Base-by-base conservation (phyloP, 306 rosid species). In the Cicer yamashitae region DNA sequence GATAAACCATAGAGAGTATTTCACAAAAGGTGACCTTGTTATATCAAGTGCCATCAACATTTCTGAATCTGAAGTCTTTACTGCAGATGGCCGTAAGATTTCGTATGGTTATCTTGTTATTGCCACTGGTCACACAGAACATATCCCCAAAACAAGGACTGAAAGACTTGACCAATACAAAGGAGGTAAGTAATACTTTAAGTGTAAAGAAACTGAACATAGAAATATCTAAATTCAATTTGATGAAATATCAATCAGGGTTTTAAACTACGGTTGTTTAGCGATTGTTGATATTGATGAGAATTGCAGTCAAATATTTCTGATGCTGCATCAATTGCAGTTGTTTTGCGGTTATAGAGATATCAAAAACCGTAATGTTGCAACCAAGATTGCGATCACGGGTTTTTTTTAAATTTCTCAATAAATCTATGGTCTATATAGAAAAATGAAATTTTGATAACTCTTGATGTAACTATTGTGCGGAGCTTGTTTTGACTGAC, bases 61-160 rank as follows among this genome's bases (percentile, higher is more conserved):
- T 67, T 78, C 87, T 7, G 96, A 87, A 69, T 81, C 91, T 17
- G 86, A 91, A 83, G 98, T 93, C 12, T 30, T 84, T n/a, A 90
- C 91, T 4, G 87, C 82, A 13, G 92, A 91, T 34, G 96, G 96
- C 43, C 79, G 73, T 37, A 73, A 47, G 3, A 71, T 93, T 77
- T 7, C 87, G 17, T 93, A 89, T 41, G 97, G 91, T 66, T 93
- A 81, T 73, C 91, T 93, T 22, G 96, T 91, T 78, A 69, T 93
- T 70, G 97, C 97, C 71, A 87, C 96, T 30, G 98, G 97, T 66
- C 96, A 87, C 72, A 8, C 81, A 9, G 84, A 88, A 3, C 52
- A 79, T 81, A 51, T 80, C 52, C 90, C 98, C 10, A 86, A 75
- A 84, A 85, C 83, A 18, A 89, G 87, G 68, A 54, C 70, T 9